Evolutionary conservation across 2,329 filamentous ascomycete genomes (phyloP).

Genomic region (Talaromyces rugulosus): DNA sequence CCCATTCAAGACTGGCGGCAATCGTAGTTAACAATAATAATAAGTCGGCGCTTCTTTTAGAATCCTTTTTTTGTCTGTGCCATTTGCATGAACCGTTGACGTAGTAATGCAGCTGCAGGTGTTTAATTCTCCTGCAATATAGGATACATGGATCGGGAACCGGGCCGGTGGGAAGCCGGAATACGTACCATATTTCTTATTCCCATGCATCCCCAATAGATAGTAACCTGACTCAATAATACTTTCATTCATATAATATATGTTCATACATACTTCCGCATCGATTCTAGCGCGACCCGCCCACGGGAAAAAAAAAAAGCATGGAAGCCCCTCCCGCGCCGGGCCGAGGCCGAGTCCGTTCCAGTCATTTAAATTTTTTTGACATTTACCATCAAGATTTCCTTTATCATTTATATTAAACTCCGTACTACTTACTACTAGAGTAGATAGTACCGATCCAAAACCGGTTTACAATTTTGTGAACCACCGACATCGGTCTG

Average conservation of each 20-base stretch:
- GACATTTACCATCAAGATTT: neutral
- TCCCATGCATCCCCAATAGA: neutral
- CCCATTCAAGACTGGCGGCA: neutral
- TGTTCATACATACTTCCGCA: neutral
- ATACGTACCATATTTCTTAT: neutral
- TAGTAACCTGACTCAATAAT: neutral
- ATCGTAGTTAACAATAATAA: neutral
- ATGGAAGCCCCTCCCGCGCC: conserved; percentile 10
- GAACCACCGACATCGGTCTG: neutral
- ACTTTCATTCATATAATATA: neutral
- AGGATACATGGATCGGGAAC: neutral
- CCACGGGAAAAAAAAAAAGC: neutral
- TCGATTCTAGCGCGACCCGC: neutral
- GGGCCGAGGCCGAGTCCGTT: conserved; percentile 9
- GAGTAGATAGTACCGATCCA: neutral
- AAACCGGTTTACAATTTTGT: neutral
- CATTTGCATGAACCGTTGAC: neutral
- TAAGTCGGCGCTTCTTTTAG: neutral
- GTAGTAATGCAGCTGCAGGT: neutral
- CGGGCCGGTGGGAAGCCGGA: neutral
- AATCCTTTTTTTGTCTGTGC: neutral
- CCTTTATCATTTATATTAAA: too few relatives aligned
- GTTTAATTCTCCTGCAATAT: too few relatives aligned
- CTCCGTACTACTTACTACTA: too few relatives aligned
- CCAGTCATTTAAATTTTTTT: neutral